Base-by-base conservation (phyloP, 345 rosid species). In the Heritiera littoralis region DNA sequence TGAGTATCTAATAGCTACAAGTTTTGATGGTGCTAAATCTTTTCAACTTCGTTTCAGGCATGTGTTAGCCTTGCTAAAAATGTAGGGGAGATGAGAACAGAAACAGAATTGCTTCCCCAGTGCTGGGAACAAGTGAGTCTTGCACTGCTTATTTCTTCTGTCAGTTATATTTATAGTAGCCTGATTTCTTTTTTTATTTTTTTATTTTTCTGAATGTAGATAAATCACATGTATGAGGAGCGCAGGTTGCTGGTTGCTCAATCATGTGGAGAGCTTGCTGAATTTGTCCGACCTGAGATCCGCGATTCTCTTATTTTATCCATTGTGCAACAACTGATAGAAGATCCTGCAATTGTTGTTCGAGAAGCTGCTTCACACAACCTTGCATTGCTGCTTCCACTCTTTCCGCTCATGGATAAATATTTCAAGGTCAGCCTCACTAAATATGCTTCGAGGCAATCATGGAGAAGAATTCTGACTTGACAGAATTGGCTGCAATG, bases 71-170 rank as follows among this genome's bases (percentile, higher is more conserved):
- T 95, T 73, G 92, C 99, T 49, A 91, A 85, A 89, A 95, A 91
- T 90, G 99, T 95, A 68, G 99, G 99, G 70, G 92, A 95, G 84
- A 93, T 93, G 98, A 90, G 98, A 86, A 95, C 99, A 74, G 99
- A 95, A 86, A 92, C 94, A 55, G 99, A 93, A 76, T 88, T 95
- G 82, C 99, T 95, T 81, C 99, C 97, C 43, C 97, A 95, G 87
- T 95, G 98, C 81, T 95, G 98, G 99, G 99, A 95, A 87, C 98
- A 95, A 87, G 99, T 93, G 82, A 88, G 91, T 83, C 56, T 70
- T 68, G 63, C 35, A 6, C 5, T 67, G 13, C 64, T 41, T 51
- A 72, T 40, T 74, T 76, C 46, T 35, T 32, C 6, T 65, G 10
- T 14, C 18, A 7, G 71, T 66, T 76, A 20, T 61, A 82, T 83